Evolutionary conservation across 1,284 basidiomycete species (phyloP), one percentile per base, ranked within the genome.

Genomic region (Coniophora puteana): DNA sequence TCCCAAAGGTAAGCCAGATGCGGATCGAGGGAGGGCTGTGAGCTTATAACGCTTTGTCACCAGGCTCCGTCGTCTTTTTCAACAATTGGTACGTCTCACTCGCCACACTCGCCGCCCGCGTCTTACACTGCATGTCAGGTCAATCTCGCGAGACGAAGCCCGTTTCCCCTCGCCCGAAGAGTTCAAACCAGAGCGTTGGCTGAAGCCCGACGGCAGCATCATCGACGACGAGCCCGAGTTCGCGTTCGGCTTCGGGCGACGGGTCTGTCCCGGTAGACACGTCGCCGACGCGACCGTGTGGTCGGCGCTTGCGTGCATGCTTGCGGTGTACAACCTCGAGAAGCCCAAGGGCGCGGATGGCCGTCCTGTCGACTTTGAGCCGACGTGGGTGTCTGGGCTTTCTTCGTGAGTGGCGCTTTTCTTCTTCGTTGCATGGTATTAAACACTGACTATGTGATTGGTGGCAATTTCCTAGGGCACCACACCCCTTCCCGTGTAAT

Each of bases 41-140:
- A 7, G 5, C 23, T 18, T n/a, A n/a, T n/a, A n/a, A n/a, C n/a
- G n/a, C n/a, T n/a, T n/a, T n/a, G 8, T 8, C 10, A 14, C 20
- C 18, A 5, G 23, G 33, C 58, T 8, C 57, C 2, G 49, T 53
- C 11, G 41, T 54, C n/a, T 36, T 54, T 8, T 51, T 48, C 7
- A 54, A 54, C 20, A 49, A 52, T n/a, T 66, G 67, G 66, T 68
- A 33, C 22, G 16, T n/a, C 23, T n/a, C n/a, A n/a, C n/a, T n/a
- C n/a, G 23, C 12, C 6, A 17, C 13, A 23, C 24, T 16, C 14
- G 5, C 17, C n/a, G 23, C 1, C 16, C 18, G 13, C 27, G 32
- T 4, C n/a, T n/a, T n/a, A n/a, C n/a, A n/a, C n/a, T n/a, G n/a
- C n/a, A n/a, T 34, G n/a, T n/a, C n/a, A 17, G 20, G 4, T 13